phyloP scores from a whole-genome alignment of 2,329 filamentous ascomycete genomes.

The Diaporthe helianthi region DNA sequence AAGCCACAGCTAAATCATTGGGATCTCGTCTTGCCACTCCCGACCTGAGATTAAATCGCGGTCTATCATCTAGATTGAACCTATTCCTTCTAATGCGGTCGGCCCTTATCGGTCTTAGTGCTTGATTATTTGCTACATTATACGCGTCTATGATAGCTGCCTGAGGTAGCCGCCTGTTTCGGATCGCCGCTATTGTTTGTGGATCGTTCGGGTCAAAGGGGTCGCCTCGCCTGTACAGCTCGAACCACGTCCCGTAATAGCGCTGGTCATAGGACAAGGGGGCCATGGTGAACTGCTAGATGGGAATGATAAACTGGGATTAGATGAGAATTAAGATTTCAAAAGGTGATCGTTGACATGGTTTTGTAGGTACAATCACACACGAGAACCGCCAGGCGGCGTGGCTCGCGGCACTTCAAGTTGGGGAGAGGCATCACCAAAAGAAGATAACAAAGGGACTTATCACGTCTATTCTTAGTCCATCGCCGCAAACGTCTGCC shows the following conservation, averaged over 20 bases:
- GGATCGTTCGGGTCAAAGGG: neutral
- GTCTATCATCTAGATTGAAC: neutral
- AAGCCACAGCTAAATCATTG: neutral
- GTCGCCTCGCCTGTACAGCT: neutral
- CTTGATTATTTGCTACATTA: neutral
- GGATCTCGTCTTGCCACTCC: neutral
- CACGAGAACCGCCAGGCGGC: no score
- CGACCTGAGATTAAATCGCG: neutral
- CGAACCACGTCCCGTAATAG: neutral
- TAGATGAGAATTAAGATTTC: neutral
- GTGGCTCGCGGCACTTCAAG: no score
- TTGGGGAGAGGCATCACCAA: no score
- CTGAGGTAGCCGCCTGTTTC: neutral
- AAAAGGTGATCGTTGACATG: neutral
- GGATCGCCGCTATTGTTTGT: rapidly evolving
- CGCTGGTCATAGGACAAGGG: neutral
- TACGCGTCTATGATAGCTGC: neutral
- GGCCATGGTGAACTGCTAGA: neutral
- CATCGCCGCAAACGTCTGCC: neutral
- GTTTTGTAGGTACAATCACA: no score
- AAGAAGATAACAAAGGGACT: neutral
- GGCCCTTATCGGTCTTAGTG: neutral
- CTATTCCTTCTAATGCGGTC: neutral
- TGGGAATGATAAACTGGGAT: neutral
- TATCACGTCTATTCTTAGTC: neutral